A percentile compares a stretch with the other conserved stretches of the same genome.
Conservation (phyloP, 2,329 filamentous ascomycete species). For the Colletotrichum higginsianum region DNA sequence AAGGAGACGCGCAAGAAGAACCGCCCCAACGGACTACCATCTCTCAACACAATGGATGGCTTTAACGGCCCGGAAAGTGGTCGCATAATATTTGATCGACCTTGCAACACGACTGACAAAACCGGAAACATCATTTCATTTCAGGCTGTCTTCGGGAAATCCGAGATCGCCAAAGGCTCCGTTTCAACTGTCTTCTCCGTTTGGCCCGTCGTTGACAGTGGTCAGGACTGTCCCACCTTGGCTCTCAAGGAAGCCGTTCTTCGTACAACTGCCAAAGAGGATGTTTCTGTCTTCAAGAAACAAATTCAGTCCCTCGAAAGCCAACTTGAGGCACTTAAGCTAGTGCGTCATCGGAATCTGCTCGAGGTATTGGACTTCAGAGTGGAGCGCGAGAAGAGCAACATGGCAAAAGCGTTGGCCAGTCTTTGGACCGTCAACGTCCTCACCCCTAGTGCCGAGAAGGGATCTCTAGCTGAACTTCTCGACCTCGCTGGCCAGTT, state of each 20-base stretch:
- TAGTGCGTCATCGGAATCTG: slow-evolving; percentile 81
- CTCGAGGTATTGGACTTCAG: slow-evolving; percentile 88
- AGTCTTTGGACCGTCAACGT: slow-evolving; percentile 80
- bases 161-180: slow-evolving; percentile 75
- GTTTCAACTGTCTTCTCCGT: slow-evolving; percentile 81
- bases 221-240: slow-evolving; percentile 73
- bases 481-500: slow-evolving; percentile 84
- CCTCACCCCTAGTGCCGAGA: slow-evolving; percentile 83
- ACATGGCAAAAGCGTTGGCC: slow-evolving; percentile 52
- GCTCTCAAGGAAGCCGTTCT: slow-evolving; percentile 81
- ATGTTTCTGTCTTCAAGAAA: slow-evolving; percentile 78
- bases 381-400: slow-evolving; percentile 70
- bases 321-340: slow-evolving; percentile 82
- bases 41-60: slow-evolving; percentile 51
- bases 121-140: slow-evolving; percentile 77
- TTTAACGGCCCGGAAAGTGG: slow-evolving; percentile 52
- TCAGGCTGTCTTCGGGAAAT: slow-evolving; percentile 79
- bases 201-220: slow-evolving; percentile 73
- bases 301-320: slow-evolving; percentile 83
- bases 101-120: slow-evolving; percentile 74
- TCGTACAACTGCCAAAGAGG: slow-evolving; percentile 71
- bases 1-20: slow-evolving; percentile 77
- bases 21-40: slow-evolving; percentile 60
- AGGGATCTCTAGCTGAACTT: slow-evolving; percentile 86
- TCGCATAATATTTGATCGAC: slow-evolving; percentile 76